Evolutionary conservation across 352 stramenopile species (phyloP), one percentile per base, ranked within the genome.

Genomic region (Phytophthora colocasiae): DNA sequence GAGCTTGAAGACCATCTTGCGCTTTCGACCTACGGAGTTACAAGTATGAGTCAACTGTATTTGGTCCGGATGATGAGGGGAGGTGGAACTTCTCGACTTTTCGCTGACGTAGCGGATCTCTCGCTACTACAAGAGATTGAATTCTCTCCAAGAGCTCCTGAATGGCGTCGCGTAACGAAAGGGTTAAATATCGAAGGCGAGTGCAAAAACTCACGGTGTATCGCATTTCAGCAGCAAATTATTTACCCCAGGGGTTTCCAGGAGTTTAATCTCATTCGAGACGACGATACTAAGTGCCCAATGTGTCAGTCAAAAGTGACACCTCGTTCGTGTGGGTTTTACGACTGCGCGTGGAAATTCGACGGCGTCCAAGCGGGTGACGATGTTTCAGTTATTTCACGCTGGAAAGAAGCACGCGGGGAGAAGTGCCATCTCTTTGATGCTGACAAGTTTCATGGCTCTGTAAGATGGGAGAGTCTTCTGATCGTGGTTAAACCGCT

Each of bases 291-390:
- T 1, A 22, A 14, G 10, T 77, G 63, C 54, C 69, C 54, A 39
- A 39, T 69, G 12, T 78, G 73, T 17, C 6, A 32, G 12, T n/a
- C 1, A 3, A 29, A 39, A 1, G 53, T 82, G 6, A 53, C 60
- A 3, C 66, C 70, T 5, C 10, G 73, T 6, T 70, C 66, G 1
- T 82, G 74, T 31, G 74, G 70, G 0, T 74, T 79, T 34, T 77
- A 79, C 32, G 58, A 75, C 24, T 82, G 74, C 19, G 49, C 38
- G 1, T 82, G 74, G 70, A 62, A 66, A 31, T 82, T 55, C 52
- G 73, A 81, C 15, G 73, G 66, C 14, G 45, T 70, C 0, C 51
- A 56, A 1, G 15, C 49, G 11, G 50, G 17, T 9, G 44, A 66
- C 43, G 3, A 27, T 0, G 43, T 22, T 6, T 62, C 55, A 0